Evolutionary conservation across 2,329 filamentous ascomycete species (phyloP).

Genomic region (Fusarium nurragi): DNA sequence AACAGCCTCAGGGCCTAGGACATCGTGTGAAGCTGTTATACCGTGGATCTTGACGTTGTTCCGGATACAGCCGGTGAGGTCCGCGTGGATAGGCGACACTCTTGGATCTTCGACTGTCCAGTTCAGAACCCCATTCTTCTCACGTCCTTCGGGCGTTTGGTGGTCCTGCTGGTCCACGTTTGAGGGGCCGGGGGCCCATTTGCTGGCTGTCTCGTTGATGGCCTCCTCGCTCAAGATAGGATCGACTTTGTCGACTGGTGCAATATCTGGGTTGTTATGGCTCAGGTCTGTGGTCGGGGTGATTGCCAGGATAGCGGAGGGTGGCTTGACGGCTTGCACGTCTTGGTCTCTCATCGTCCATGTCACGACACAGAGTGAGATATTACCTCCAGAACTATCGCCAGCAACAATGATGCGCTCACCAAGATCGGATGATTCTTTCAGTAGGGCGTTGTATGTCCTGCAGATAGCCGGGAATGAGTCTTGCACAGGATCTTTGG

Average conservation of each 20-base stretch:
- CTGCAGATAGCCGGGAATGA: constrained; percentile 58
- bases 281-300: constrained; percentile 56
- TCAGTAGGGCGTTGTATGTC: constrained; percentile 55
- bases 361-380: constrained; percentile 52
- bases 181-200: constrained; percentile 37
- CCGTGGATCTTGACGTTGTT: constrained; percentile 60
- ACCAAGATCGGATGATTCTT: constrained; percentile 46
- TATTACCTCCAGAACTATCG: constrained; percentile 65
- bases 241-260: constrained; percentile 30
- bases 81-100: constrained; percentile 59
- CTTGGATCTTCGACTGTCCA: constrained; percentile 51
- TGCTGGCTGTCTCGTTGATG: constrained; percentile 39
- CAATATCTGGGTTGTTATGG: constrained; percentile 35
- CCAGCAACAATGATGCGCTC: constrained; percentile 61
- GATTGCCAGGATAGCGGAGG: constrained; percentile 51
- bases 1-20: constrained; percentile 62
- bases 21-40: constrained; percentile 61
- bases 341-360: constrained; percentile 49
- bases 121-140: not conserved
- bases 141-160: not conserved
- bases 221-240: constrained; percentile 36
- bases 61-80: constrained; percentile 46
- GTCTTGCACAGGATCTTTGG: constrained; percentile 58
- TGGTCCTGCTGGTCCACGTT: not conserved
- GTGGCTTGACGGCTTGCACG: constrained; percentile 39